Evolutionary conservation across 2,329 filamentous ascomycete species (phyloP).

Genomic region (Penicillium olsonii): DNA sequence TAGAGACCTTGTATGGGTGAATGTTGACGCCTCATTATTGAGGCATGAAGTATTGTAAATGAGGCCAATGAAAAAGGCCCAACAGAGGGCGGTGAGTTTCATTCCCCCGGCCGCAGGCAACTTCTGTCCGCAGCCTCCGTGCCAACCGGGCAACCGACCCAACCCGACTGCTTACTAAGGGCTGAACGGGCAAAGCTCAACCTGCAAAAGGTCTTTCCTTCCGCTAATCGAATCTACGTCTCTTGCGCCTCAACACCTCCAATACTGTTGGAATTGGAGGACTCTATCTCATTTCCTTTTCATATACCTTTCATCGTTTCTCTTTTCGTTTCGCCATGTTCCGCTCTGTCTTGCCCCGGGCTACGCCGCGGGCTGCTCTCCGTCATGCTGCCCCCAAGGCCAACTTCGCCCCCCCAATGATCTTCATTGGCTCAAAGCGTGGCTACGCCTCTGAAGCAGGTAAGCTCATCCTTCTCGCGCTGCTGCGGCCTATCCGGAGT

Average conservation of each 20-base stretch:
- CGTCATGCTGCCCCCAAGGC: slow-evolving; percentile 39
- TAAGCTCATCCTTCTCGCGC: slow-evolving; percentile 23
- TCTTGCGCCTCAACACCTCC: slow-evolving; percentile 21
- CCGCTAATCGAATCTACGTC: slow-evolving; percentile 18
- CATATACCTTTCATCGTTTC: slow-evolving; percentile 21
- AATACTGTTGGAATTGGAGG: slow-evolving; percentile 28
- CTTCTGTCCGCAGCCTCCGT: not conserved
- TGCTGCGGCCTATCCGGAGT: not conserved
- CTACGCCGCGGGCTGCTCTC: slow-evolving; percentile 47
- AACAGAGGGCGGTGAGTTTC: not conserved
- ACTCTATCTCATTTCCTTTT: slow-evolving; percentile 25
- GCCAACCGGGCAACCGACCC: slow-evolving; percentile 14
- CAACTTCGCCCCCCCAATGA: slow-evolving; percentile 37
- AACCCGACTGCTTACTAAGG: slow-evolving; percentile 24
- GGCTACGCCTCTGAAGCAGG: slow-evolving; percentile 57
- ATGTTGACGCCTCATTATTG: too few species aligned
- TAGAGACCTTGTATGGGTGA: too few species aligned
- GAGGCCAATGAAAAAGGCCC: too few species aligned
- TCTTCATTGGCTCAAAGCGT: slow-evolving; percentile 57
- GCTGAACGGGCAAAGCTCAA: slow-evolving; percentile 18
- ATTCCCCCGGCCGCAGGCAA: not conserved
- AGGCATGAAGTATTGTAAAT: not conserved
- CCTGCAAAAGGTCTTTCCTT: slow-evolving; percentile 29
- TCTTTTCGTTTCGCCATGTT: slow-evolving; percentile 48
- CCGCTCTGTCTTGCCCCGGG: slow-evolving; percentile 53